Evolutionary conservation across 129 eudicot species (phyloP).

Genomic region (Logfia minima): DNA sequence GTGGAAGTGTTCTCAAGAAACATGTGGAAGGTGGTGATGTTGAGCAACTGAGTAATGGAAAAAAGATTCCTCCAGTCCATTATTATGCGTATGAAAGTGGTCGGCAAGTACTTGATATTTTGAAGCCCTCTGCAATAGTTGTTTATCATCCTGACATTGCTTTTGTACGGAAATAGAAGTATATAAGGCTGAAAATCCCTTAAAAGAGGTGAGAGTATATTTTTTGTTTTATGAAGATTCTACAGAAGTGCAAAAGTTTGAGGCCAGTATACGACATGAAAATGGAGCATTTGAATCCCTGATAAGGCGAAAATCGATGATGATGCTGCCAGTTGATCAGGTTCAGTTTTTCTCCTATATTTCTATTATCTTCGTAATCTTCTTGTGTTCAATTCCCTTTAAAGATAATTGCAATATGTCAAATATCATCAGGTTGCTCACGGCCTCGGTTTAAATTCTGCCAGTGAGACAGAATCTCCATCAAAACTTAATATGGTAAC

Average conservation of each 20-base stretch:
- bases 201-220: conserved; percentile 69
- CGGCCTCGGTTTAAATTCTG: conserved; percentile 47
- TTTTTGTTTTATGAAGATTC: conserved; percentile 94
- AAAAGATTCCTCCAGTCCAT: conserved; percentile 65
- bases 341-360: conserved; percentile 34
- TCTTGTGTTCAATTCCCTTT: neutral
- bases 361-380: neutral
- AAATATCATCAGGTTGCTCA: conserved; percentile 61
- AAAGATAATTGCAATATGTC: neutral
- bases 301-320: conserved; percentile 92
- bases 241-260: conserved; percentile 89
- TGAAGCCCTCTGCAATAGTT: conserved; percentile 74
- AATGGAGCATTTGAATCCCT: conserved; percentile 96
- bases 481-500: conserved; percentile 66
- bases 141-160: conserved; percentile 93
- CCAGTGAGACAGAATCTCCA: conserved; percentile 54
- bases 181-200: conserved; percentile 88
- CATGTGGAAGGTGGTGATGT: conserved; percentile 37
- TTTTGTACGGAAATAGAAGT: conserved; percentile 90
- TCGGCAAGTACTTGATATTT: conserved; percentile 61
- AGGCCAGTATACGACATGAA: conserved; percentile 91
- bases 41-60: conserved; percentile 8
- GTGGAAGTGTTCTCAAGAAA: conserved; percentile 47
- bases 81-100: conserved; percentile 85
- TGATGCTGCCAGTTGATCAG: conserved; percentile 90